Conservation (phyloP, 2,329 filamentous ascomycete species). For the Didymella arachidicola region DNA sequence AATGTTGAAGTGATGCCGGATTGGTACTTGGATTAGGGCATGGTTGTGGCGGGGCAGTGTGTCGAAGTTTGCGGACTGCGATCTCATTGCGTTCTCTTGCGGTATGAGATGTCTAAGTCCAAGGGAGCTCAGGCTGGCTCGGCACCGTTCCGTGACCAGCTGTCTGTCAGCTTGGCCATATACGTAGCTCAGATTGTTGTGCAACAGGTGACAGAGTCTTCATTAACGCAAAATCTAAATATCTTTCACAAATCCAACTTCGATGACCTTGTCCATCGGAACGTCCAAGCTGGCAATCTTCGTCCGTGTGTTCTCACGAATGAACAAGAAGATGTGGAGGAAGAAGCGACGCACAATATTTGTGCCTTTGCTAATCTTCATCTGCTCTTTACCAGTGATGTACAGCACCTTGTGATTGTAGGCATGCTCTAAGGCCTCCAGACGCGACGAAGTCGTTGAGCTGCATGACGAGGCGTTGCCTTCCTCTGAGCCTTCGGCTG, state of each 20-base stretch:
- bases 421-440: conserved; percentile 52
- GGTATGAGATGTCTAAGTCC: no score
- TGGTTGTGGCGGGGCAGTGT: background rate
- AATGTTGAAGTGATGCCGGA: background rate
- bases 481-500: background rate
- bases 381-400: conserved; percentile 62
- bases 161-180: no score
- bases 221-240: conserved; percentile 52
- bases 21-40: background rate
- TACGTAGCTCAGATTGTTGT: background rate
- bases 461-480: conserved; percentile 21
- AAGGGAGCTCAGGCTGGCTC: no score
- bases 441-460: conserved; percentile 37
- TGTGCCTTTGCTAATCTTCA: conserved; percentile 52
- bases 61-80: background rate
- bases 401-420: conserved; percentile 60
- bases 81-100: background rate
- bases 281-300: conserved; percentile 71
- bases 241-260: conserved; percentile 74
- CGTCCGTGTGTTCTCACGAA: conserved; percentile 70
- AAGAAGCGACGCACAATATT: conserved; percentile 56
- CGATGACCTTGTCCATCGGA: conserved; percentile 67
- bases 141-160: no score
- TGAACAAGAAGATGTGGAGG: conserved; percentile 67
- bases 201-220: background rate